Base-by-base conservation (phyloP, 139 green algal genomes). In the Micromonas commoda region DNA sequence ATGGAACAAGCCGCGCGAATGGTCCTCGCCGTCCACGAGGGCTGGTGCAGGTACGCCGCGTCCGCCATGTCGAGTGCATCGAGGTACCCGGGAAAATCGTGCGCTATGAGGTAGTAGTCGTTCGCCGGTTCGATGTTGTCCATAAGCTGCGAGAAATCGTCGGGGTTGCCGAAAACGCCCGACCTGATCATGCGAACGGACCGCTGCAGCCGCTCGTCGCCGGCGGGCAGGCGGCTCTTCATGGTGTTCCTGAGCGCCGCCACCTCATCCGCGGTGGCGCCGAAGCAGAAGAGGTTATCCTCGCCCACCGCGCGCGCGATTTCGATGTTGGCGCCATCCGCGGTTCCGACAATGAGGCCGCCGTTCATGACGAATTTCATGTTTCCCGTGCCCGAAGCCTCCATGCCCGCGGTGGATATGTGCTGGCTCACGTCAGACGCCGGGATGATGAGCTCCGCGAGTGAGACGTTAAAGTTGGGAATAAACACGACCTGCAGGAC, bases 341-440 rank as follows among this genome's bases (percentile, higher is more conserved):
- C 91, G 70, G 93, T 97, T 78, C 93, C 93, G 32, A 97, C 88
- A 81, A 97, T 93, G 68, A 97, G 88, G 35, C 81, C 90, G 76
- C 95, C 95, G 82, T 99, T 99, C 91, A 99, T 97, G 77, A 89
- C 89, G 88, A 99, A 99, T 91, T 99, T 99, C 95, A 99, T 99
- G 90, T 99, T 99, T 80, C 81, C 89, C 2, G 95, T 99, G 68
- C 95, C 95, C 31, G 83, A 92, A 4, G 95, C 95, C 87, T 98
- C 94, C 64, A 93, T 98, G 83, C 94, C 94, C 1, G 94, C 94
- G 20, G 94, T 98, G 83, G 71, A 89, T 86, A 98, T 99, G 86
- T 99, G 95, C 91, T 99, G 92, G 24, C 80, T 91, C 52, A 97
- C 87, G 87, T 96, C 92, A 4, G 86, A 83, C 23, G 85, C 91